Base-by-base conservation (phyloP, 306 rosid genomes). In the Amphicarpaea edgeworthii region DNA sequence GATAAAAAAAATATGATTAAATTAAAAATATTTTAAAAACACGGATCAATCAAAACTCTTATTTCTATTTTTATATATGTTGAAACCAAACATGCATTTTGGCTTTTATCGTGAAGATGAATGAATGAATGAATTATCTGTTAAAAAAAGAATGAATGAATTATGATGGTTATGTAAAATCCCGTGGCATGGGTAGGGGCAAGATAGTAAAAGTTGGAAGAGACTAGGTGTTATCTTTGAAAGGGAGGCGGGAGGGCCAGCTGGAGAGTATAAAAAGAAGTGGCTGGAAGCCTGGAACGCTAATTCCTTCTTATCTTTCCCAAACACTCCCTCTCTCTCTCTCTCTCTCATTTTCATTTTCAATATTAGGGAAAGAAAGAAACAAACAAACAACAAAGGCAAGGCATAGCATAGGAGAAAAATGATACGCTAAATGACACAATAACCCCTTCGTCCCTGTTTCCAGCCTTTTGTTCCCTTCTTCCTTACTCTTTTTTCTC, bases 161-260 rank as follows among this genome's bases (percentile, higher is more conserved):
- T n/a, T n/a, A n/a, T n/a, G n/a, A n/a, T n/a, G n/a, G n/a, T n/a
- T n/a, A n/a, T n/a, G 32, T 34, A 5, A 38, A 38, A 38, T 7
- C 42, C 9, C 42, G 15, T 11, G 24, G 59, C 42, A 4, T 11
- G 24, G 59, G 38, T 34, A 34, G 21, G 87, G 92, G 76, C 15
- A 84, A 38, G 21, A 45, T 17, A 9, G 88, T 83, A 79, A 87
- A 70, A 30, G 5, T 0, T 28, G 0, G 1, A 16, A 28, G 55
- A 47, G 12, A 5, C 2, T 66, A 26, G 59, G 6, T 64, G 2
- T 78, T 76, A 74, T 66, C 72, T 82, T 65, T 37, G 78, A 86
- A 79, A 47, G 65, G 19, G 87, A 62, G 85, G 87, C 77, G 88
- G 84, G 83, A 82, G 78, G 70, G 83, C 62, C 88, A 86, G 86